phyloP scores from a whole-genome alignment of 805 yeast species.

The Lipomyces kockii region DNA sequence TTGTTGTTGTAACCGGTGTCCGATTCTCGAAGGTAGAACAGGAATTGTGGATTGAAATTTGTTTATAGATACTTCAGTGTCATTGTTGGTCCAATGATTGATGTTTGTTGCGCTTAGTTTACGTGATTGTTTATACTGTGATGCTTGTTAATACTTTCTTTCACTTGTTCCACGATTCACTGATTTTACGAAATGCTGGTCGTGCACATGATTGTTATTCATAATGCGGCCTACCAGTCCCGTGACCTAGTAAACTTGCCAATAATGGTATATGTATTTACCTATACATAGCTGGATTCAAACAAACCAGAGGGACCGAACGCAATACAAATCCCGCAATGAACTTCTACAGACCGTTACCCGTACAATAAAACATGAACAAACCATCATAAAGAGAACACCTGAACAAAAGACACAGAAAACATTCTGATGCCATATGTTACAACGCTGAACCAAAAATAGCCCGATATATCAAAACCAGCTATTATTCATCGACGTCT shows the following conservation, averaged over 20 bases:
- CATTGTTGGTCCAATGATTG: neutral
- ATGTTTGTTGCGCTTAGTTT: neutral
- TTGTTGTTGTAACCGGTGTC: slow-evolving; percentile 9
- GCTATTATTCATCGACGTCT: slow-evolving; percentile 21
- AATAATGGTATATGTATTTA: neutral
- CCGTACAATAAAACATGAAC: neutral
- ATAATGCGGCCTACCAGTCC: neutral
- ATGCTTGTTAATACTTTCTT: neutral
- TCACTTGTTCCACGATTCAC: neutral
- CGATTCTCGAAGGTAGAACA: neutral
- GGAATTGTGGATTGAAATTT: slow-evolving; percentile 1
- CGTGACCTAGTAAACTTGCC: neutral
- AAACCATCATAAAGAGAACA: neutral
- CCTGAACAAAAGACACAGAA: neutral
- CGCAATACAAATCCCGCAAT: neutral
- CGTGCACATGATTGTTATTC: neutral
- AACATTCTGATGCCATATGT: neutral
- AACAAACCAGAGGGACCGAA: neutral
- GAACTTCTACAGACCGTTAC: neutral
- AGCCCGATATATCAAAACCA: neutral
- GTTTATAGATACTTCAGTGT: neutral
- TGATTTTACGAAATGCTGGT: neutral
- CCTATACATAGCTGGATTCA: neutral
- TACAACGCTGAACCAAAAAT: neutral
- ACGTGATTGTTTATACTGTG: neutral